Conservation (phyloP, 805 yeast genomes). For the Debaryomyces maramus region DNA sequence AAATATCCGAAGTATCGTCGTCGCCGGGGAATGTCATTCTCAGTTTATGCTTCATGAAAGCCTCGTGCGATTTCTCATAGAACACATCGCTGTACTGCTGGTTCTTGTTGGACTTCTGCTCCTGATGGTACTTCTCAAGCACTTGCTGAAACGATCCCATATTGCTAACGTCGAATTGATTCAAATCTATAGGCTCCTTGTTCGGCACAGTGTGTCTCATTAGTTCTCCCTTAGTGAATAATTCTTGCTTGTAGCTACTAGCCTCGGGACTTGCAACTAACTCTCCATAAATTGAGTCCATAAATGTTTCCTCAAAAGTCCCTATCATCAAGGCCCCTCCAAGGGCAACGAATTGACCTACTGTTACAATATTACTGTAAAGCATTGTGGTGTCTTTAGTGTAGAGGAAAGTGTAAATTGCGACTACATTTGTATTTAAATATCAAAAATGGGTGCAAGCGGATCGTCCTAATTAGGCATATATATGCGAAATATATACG, state of each 20-base stretch:
- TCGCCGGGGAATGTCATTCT: conserved; percentile 30
- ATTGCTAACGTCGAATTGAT: conserved; percentile 1
- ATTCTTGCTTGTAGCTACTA: conserved; percentile 6
- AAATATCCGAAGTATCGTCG: conserved; percentile 35
- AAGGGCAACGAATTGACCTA: neutral
- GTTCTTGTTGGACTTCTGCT: conserved; percentile 2
- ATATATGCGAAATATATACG: neutral
- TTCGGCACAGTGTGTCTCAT: neutral
- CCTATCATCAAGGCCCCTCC: neutral
- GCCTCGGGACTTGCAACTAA: conserved; percentile 18
- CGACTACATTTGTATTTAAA: neutral
- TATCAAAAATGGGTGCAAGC: neutral
- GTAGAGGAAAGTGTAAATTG: neutral
- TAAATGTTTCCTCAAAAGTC: conserved; percentile 8
- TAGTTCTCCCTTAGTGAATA: conserved; percentile 8
- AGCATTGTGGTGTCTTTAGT: neutral
- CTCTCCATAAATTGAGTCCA: conserved; percentile 29
- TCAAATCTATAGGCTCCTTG: neutral
- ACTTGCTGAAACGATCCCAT: conserved; percentile 1
- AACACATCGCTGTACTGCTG: conserved; percentile 1
- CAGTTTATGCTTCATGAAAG: conserved; percentile 11
- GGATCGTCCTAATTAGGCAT: neutral
- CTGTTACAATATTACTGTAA: neutral
- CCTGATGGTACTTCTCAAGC: neutral
- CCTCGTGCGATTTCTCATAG: conserved; percentile 9